These are phyloP conservation scores for Vitis rotundifolia DNA, from an alignment of 164 flowering plant species.

Conservation along the genomic window DNA sequence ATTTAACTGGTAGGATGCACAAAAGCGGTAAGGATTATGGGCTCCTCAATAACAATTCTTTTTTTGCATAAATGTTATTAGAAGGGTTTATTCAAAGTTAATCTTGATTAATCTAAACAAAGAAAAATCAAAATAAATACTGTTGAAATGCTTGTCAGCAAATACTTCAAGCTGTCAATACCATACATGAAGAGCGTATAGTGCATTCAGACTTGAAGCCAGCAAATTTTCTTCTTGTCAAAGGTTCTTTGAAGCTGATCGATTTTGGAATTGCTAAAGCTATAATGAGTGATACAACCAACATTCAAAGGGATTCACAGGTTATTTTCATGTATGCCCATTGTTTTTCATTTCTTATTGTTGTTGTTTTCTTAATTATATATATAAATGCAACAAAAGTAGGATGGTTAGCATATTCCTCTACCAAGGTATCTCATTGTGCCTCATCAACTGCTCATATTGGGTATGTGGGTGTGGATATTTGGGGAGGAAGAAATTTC, in stretches of 20 bases:
- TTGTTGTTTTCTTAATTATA: no score
- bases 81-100: neutral
- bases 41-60: neutral
- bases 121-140: constrained; percentile 7
- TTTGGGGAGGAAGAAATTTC: no score
- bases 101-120: neutral
- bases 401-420: no score
- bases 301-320: constrained; percentile 98
- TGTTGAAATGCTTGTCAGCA: constrained; percentile 51
- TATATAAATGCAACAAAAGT: no score
- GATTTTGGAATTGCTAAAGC: constrained; percentile 99
- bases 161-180: constrained; percentile 94
- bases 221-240: constrained; percentile 97
- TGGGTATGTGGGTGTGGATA: no score
- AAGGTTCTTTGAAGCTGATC: constrained; percentile 89
- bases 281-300: constrained; percentile 93
- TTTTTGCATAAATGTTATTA: no score
- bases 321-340: constrained; percentile 28
- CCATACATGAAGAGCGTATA: constrained; percentile 96
- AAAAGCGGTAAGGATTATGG: neutral
- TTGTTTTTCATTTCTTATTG: no score
- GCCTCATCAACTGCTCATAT: no score
- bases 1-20: neutral
- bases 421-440: no score
- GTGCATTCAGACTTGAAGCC: constrained; percentile 99